Percentiles rank a stretch among this genome's conserved stretches.
Conservation (phyloP, 768 basidiomycete genomes). For the Myochromella boudieri region DNA sequence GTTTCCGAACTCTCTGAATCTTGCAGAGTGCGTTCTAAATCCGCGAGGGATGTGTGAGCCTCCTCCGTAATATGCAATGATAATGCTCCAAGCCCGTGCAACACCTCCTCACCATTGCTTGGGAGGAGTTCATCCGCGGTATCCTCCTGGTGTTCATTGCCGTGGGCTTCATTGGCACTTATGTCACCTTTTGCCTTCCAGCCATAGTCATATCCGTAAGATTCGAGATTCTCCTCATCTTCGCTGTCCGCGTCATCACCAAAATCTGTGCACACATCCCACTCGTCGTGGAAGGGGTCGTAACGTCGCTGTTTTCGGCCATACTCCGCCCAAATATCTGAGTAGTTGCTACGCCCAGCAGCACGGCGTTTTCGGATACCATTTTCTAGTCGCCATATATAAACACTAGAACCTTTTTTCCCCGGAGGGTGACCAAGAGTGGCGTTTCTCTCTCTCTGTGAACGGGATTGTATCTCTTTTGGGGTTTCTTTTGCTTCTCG, state of each 20-base stretch:
- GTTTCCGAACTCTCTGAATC: too few relatives aligned
- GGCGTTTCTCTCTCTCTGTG: slow-evolving; percentile 2
- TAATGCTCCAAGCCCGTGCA: too few relatives aligned
- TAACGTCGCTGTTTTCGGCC: slow-evolving; percentile 13
- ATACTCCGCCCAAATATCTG: slow-evolving; percentile 18
- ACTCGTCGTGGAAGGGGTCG: slow-evolving; percentile 19
- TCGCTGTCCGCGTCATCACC: slow-evolving; percentile 7
- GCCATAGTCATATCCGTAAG: too few relatives aligned
- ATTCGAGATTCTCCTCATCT: slow-evolving; percentile 7
- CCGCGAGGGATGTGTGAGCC: too few relatives aligned
- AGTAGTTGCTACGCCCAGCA: slow-evolving; percentile 10
- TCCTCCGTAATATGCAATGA: too few relatives aligned
- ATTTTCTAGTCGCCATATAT: slow-evolving; percentile 20
- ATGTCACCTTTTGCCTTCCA: too few relatives aligned
- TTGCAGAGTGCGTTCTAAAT: too few relatives aligned
- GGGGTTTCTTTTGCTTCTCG: not conserved
- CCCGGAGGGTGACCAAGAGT: slow-evolving; percentile 9
- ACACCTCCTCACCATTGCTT: too few relatives aligned
- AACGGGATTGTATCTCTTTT: not conserved
- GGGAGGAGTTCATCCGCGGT: too few relatives aligned
- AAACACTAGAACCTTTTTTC: slow-evolving; percentile 20
- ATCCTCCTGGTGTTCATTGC: too few relatives aligned
- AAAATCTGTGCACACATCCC: slow-evolving; percentile 20
- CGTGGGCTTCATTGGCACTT: too few relatives aligned
- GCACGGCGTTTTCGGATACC: slow-evolving; percentile 19